Conservation (phyloP, 2,329 filamentous ascomycete species). For the Periconia sp. region DNA sequence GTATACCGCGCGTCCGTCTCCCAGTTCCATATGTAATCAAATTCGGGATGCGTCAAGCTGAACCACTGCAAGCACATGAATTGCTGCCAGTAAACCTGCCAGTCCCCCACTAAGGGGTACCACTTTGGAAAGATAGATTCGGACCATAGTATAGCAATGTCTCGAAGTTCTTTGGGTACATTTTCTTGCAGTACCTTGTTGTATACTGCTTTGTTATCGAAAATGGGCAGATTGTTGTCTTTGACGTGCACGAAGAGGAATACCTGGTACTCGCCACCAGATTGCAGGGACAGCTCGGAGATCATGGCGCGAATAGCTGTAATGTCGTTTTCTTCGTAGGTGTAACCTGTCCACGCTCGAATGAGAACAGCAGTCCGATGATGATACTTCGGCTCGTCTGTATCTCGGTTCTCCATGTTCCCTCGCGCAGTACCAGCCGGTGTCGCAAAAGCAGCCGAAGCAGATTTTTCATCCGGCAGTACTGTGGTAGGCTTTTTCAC, state of each 20-base stretch:
- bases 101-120: constrained; percentile 57
- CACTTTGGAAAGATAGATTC: constrained; percentile 58
- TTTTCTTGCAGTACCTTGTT: constrained; percentile 64
- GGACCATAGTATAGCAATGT: constrained; percentile 77
- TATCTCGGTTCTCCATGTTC: constrained; percentile 30
- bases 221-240: constrained; percentile 63
- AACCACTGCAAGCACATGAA: constrained; percentile 80
- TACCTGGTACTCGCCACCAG: constrained; percentile 56
- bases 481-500: constrained; percentile 35
- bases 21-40: constrained; percentile 84
- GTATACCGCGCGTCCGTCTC: constrained; percentile 82
- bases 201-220: constrained; percentile 65
- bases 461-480: constrained; percentile 31
- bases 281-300: constrained; percentile 52
- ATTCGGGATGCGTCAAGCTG: constrained; percentile 76
- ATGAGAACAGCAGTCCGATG: constrained; percentile 54
- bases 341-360: constrained; percentile 55
- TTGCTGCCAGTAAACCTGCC: constrained; percentile 62
- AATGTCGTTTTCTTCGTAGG: constrained; percentile 55
- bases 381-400: constrained; percentile 42
- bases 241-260: constrained; percentile 57
- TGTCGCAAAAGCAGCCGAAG: constrained; percentile 36
- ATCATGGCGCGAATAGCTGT: constrained; percentile 54
- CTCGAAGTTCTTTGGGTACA: constrained; percentile 72
- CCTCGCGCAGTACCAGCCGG: constrained; percentile 33